These are phyloP conservation scores for Termitomyces sp. DNA, from an alignment of 768 basidiomycete species.

Conservation along the genomic window DNA sequence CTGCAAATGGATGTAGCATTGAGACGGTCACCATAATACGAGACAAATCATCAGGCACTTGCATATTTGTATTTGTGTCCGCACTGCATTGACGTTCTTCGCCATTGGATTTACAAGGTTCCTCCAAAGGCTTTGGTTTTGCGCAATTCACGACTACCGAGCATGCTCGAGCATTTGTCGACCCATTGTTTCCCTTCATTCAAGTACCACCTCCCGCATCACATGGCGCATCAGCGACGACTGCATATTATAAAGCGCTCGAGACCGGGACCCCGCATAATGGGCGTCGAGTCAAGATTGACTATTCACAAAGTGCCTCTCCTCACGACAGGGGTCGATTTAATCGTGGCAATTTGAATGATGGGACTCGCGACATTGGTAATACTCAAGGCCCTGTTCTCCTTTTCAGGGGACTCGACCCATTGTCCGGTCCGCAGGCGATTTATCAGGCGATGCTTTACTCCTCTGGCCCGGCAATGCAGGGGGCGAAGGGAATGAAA, in stretches of 20 bases:
- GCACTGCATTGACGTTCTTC: constrained; percentile 71
- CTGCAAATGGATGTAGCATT: constrained; percentile 64
- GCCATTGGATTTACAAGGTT: constrained; percentile 73
- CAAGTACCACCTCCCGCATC: constrained; percentile 89
- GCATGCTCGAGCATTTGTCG: constrained; percentile 87
- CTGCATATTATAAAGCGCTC: constrained; percentile 68
- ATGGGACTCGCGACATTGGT: constrained; percentile 95
- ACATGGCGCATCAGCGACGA: constrained; percentile 72
- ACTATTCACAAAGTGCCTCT: constrained; percentile 84
- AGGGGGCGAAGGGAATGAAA: constrained; percentile 83
- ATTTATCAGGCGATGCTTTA: constrained; percentile 79
- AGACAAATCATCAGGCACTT: constrained; percentile 95
- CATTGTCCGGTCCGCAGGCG: constrained; percentile 80
- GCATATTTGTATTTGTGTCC: constrained; percentile 69
- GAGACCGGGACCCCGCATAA: constrained; percentile 66
- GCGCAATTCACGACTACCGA: constrained; percentile 86
- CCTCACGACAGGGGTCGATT: constrained; percentile 60
- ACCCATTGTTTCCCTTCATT: constrained; percentile 85
- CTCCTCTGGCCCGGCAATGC: constrained; percentile 71
- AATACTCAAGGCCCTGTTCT: constrained; percentile 77
- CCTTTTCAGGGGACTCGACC: constrained; percentile 87
- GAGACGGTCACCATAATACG: constrained; percentile 93
- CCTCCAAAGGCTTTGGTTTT: constrained; percentile 95
- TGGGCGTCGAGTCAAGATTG: constrained; percentile 89
- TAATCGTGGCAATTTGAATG: constrained; percentile 67